A percentile compares a stretch with the other conserved stretches of the same genome.
Conservation (phyloP, 2,329 filamentous ascomycete species). For the Diaporthe longicolla region DNA sequence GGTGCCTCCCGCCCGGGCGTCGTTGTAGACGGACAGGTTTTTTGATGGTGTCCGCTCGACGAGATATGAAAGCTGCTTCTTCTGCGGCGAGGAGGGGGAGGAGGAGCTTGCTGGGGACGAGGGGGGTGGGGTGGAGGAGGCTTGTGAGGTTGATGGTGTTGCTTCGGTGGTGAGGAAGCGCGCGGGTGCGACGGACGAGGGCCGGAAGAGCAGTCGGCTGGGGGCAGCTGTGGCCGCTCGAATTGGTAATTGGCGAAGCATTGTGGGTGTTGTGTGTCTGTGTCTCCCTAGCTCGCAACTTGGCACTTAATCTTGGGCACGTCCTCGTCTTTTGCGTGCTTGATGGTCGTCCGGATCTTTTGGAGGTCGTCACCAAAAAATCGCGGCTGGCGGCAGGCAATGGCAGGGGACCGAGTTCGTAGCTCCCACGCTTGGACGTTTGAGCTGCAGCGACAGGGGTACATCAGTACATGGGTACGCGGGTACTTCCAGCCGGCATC, state of each 20-base stretch:
- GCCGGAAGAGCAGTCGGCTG: slow-evolving; percentile 33
- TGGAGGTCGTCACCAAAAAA: slow-evolving; percentile 13
- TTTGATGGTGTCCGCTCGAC: slow-evolving; percentile 79
- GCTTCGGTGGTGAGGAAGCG: slow-evolving; percentile 13
- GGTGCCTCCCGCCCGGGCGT: slow-evolving; percentile 81
- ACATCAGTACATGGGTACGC: neutral
- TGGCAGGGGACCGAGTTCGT: slow-evolving; percentile 4
- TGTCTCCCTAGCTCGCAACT: neutral
- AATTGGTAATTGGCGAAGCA: slow-evolving; percentile 39
- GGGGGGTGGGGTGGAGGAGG: slow-evolving; percentile 41
- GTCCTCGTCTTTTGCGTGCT: neutral
- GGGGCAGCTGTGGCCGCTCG: slow-evolving; percentile 35
- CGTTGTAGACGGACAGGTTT: slow-evolving; percentile 83
- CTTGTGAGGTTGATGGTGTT: neutral
- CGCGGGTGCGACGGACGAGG: slow-evolving; percentile 23
- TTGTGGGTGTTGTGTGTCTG: slow-evolving; percentile 6
- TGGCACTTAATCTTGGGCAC: neutral
- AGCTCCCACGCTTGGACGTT: neutral
- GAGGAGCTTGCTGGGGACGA: slow-evolving; percentile 33
- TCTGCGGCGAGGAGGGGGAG: slow-evolving; percentile 36
- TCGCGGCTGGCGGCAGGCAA: slow-evolving; percentile 34
- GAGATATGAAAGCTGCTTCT: slow-evolving; percentile 72
- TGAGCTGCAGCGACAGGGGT: neutral
- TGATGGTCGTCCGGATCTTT: neutral
- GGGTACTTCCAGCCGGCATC: slow-evolving; percentile 11